Base-by-base conservation (phyloP, 176 grass and related monocot genomes). In the Aegilops sharonensis region DNA sequence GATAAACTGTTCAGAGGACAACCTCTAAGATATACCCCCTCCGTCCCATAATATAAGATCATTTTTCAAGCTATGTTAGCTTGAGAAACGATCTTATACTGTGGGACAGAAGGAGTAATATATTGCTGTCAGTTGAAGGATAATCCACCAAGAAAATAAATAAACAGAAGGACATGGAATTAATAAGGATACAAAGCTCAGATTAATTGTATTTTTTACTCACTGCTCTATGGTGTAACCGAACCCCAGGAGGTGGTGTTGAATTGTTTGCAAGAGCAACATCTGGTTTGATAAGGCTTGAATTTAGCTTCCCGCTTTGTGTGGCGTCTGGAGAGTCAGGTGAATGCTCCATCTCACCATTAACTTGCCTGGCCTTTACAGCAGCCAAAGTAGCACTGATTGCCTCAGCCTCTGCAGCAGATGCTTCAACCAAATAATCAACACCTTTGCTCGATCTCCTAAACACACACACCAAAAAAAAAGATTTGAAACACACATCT, bases 171-270 rank as follows among this genome's bases (percentile, higher is more conserved):
- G 75, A 14, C 30, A 78, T 8, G 36, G 21, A 60, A 73, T 40
- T 68, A 79, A 37, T 61, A 14, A 27, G 80, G 37, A 57, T 9
- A 63, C 23, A 64, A 74, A 79, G 63, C 72, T 75, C 43, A 30
- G 24, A 82, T 29, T 86, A 81, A 43, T 52, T 65, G 40, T 14
- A 78, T 40, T 77, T 85, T 84, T 29, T 83, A 92, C 96, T 95
- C 75, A 98, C 96, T 52, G 96, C 96, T 95, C 96, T 98, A 84
- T 98, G 96, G 76, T 98, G 96, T 69, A 98, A 83, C 74, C 96
- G 90, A 89, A 98, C 93, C n/a, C 96, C 96, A 30, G 93, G 86
- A 81, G 90, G 74, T 64, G 90, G 79, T 36, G 92, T 86, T 60
- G 85, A 63, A 91, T 85, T 93, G 48, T 89, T 98, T 15, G 50